phyloP scores from a whole-genome alignment of 306 rosid genomes.

The Dryas drummondii region DNA sequence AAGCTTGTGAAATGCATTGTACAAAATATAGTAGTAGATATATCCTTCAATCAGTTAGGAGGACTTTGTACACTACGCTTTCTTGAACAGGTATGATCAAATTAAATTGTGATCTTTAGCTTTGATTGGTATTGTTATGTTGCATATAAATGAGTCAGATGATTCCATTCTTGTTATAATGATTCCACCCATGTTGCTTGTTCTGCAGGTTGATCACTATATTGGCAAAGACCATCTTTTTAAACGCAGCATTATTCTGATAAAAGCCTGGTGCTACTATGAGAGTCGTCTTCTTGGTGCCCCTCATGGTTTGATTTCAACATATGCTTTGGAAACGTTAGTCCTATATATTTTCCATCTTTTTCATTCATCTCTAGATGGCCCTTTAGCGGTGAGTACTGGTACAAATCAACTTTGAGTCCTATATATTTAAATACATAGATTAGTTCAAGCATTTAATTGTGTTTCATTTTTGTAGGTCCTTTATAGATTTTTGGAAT shows the following conservation, averaged over 20 bases:
- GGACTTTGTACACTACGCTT: conserved; percentile 84
- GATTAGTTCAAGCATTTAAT: conserved; percentile 4
- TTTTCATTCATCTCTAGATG: conserved; percentile 63
- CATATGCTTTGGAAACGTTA: conserved; percentile 87
- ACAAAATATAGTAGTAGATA: conserved; percentile 78
- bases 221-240: conserved; percentile 76
- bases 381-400: conserved; percentile 75
- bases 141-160: background rate
- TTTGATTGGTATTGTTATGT: conserved; percentile 1
- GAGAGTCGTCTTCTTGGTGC: conserved; percentile 93
- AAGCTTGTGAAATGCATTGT: conserved; percentile 89
- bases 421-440: background rate
- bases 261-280: conserved; percentile 93
- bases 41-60: conserved; percentile 93
- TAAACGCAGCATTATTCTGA: conserved; percentile 79
- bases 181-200: background rate
- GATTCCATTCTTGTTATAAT: background rate
- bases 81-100: conserved; percentile 75
- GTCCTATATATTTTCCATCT: conserved; percentile 79
- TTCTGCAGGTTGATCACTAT: conserved; percentile 66
- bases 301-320: conserved; percentile 86
- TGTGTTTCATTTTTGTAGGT: conserved; percentile 47
- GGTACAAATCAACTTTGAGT: conserved; percentile 2
- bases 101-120: conserved; percentile 2
- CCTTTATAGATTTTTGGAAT: conserved; percentile 76